Evolutionary conservation across 306 rosid species (phyloP).

Genomic region (Alnus rubra): DNA sequence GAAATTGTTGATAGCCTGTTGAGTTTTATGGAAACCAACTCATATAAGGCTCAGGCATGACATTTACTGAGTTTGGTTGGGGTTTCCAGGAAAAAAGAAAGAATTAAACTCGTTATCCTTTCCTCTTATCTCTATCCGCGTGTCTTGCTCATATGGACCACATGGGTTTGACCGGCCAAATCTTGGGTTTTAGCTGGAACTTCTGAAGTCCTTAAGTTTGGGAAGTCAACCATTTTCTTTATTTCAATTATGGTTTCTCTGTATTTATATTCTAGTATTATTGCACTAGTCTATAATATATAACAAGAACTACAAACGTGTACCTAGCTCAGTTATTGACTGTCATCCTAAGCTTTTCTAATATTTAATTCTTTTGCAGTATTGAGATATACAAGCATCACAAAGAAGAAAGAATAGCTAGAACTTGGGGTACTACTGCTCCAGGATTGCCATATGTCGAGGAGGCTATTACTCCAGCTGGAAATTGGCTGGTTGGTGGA

Average conservation of each 20-base stretch:
- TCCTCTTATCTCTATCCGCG: not conserved
- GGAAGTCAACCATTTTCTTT: not conserved
- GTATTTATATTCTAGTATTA: not conserved
- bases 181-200: not conserved
- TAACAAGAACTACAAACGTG: slow-evolving; percentile 4
- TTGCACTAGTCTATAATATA: slow-evolving; percentile 7
- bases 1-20: not conserved
- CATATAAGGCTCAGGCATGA: not conserved
- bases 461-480: slow-evolving; percentile 73
- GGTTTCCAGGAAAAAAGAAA: not conserved
- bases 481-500: slow-evolving; percentile 96
- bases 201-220: not conserved
- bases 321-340: slow-evolving; percentile 1
- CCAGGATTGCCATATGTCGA: slow-evolving; percentile 92
- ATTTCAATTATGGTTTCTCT: not conserved
- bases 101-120: not conserved
- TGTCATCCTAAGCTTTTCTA: slow-evolving; percentile 15
- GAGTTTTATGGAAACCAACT: not conserved
- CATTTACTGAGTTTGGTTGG: not conserved
- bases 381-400: slow-evolving; percentile 90
- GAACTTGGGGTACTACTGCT: slow-evolving; percentile 96
- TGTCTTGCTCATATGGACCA: not conserved
- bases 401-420: slow-evolving; percentile 96
- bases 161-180: not conserved
- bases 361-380: slow-evolving; percentile 38